Conservation (phyloP, 2,329 filamentous ascomycete genomes). For the Neopestalotiopsis rosae region DNA sequence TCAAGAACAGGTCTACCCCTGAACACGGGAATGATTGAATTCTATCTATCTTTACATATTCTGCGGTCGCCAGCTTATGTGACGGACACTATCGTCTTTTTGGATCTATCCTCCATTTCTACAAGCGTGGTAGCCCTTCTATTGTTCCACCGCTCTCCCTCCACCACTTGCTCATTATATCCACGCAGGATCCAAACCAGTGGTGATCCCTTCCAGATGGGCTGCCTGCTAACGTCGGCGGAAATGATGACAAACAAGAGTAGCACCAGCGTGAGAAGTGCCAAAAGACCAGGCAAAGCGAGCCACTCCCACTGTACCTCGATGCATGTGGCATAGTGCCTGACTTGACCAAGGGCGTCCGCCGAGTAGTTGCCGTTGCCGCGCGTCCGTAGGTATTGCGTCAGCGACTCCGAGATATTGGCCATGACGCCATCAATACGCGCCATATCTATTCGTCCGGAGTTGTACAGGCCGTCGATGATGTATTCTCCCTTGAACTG, state of each 20-base stretch:
- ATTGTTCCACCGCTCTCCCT: not conserved
- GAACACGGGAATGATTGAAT: too few relatives aligned
- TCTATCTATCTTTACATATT: too few relatives aligned
- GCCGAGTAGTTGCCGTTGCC: constrained; percentile 5
- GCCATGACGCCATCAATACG: not conserved
- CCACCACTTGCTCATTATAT: not conserved
- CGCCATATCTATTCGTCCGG: not conserved
- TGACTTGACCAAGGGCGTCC: not conserved
- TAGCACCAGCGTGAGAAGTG: not conserved
- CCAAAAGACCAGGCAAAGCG: constrained; percentile 6
- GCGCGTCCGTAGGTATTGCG: constrained; percentile 7
- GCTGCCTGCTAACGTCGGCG: not conserved
- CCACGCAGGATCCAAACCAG: constrained; percentile 6
- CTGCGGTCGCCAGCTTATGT: not conserved
- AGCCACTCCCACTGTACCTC: constrained; percentile 18
- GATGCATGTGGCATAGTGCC: constrained; percentile 2
- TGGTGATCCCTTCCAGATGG: constrained; percentile 17
- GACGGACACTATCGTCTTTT: not conserved
- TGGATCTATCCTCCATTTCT: constrained; percentile 2
- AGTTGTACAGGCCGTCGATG: not conserved
- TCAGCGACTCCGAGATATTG: constrained; percentile 7
- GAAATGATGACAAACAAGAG: not conserved
- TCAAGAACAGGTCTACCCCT: too few relatives aligned
- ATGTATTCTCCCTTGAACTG: not conserved
- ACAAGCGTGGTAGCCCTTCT: not conserved